These are phyloP conservation scores for Flaveria brownii DNA, from an alignment of 129 eudicot species.

Conservation along the genomic window DNA sequence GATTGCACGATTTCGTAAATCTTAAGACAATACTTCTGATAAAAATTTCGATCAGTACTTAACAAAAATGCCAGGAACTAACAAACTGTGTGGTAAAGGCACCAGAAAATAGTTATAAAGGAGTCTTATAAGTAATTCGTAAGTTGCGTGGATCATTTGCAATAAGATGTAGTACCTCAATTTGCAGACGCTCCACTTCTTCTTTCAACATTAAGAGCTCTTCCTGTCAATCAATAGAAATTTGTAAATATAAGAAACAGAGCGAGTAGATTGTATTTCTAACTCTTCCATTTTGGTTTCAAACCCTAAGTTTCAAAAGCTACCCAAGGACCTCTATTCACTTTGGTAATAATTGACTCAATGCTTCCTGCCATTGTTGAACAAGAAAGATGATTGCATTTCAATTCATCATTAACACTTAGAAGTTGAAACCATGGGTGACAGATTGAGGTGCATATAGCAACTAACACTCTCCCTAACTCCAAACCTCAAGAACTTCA, in stretches of 20 bases:
- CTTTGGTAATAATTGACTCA: not conserved
- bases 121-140: not conserved
- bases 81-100: constrained; percentile 1
- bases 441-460: not conserved
- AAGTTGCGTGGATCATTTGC: constrained; percentile 7
- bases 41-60: not conserved
- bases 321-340: not conserved
- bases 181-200: constrained; percentile 62
- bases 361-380: not conserved
- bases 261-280: constrained; percentile 6
- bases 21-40: constrained; percentile 16
- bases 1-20: constrained; percentile 8
- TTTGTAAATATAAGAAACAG: constrained; percentile 3
- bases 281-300: constrained; percentile 19
- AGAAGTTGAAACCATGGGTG: not conserved
- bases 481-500: not conserved
- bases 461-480: not conserved
- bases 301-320: constrained; percentile 16
- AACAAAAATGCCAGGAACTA: not conserved
- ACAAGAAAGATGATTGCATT: not conserved
- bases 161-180: constrained; percentile 43
- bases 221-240: constrained; percentile 51
- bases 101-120: constrained; percentile 16
- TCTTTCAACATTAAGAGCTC: constrained; percentile 64
- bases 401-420: not conserved